These are phyloP conservation scores for Fusarium caatingaense DNA, from an alignment of 2,329 filamentous ascomycete species.

Conservation along the genomic window DNA sequence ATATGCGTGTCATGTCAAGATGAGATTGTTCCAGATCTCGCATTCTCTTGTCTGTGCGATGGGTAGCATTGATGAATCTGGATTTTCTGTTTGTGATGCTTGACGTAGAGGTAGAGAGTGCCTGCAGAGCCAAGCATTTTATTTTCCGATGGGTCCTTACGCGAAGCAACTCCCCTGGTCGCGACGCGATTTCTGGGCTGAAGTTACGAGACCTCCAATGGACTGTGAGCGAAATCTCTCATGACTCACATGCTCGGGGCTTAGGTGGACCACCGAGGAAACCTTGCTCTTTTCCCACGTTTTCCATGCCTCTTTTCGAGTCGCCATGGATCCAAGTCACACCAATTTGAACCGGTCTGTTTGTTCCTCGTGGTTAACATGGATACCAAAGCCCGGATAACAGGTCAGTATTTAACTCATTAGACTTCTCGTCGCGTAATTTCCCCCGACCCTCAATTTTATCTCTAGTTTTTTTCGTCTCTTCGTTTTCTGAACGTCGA, in stretches of 20 bases:
- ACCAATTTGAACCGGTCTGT: no score
- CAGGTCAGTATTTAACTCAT: background rate
- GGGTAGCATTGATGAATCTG: background rate
- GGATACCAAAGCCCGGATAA: fast-evolving
- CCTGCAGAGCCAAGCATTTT: slow-evolving; percentile 8
- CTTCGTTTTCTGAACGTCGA: no score
- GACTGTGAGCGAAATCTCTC: background rate
- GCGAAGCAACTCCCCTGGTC: background rate
- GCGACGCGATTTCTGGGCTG: background rate
- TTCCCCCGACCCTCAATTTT: background rate
- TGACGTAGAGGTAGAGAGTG: background rate
- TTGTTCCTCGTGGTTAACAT: background rate
- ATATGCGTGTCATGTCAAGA: background rate
- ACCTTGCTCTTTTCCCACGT: background rate
- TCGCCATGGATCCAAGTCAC: background rate
- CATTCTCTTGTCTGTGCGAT: background rate
- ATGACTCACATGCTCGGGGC: background rate
- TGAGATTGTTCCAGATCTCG: background rate
- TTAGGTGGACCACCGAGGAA: background rate
- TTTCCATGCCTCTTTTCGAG: background rate
- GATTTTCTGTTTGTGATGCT: background rate
- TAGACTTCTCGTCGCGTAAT: background rate
- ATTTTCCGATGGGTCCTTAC: background rate
- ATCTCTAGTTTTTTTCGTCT: background rate
- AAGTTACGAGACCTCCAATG: background rate